Evolutionary conservation across 108 stramenopile species (phyloP).

Genomic region (Pseudonitzschia delicatissima): DNA sequence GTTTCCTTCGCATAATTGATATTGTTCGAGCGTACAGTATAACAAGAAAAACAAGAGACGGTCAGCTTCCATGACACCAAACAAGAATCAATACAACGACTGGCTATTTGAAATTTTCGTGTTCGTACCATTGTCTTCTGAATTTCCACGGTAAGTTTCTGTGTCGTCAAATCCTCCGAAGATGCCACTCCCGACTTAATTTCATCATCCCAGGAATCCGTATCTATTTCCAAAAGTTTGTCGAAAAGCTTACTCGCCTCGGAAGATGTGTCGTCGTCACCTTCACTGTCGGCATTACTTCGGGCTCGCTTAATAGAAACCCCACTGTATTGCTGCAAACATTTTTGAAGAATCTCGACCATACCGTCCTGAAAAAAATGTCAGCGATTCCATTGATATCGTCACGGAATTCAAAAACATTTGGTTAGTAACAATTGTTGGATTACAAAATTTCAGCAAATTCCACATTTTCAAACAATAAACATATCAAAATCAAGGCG

Average conservation of each 20-base stretch:
- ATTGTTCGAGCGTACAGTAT: too few species aligned
- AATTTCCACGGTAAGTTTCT: conserved; percentile 62
- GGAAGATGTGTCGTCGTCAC: not conserved
- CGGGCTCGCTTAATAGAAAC: conserved; percentile 58
- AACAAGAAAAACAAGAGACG: too few species aligned
- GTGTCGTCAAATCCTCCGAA: conserved; percentile 39
- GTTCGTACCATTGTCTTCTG: conserved; percentile 65
- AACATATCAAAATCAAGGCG: not conserved
- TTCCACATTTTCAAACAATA: too few species aligned
- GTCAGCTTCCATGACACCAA: too few species aligned
- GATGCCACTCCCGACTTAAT: conserved; percentile 35
- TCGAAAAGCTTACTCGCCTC: conserved; percentile 58
- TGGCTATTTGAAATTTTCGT: not conserved
- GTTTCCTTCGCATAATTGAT: too few species aligned
- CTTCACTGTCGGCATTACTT: conserved; percentile 4
- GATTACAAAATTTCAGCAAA: too few species aligned
- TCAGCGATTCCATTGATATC: not conserved
- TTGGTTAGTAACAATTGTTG: too few species aligned
- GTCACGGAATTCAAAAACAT: not conserved
- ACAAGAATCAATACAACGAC: too few species aligned
- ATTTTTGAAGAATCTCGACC: conserved; percentile 82
- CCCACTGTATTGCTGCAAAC: conserved; percentile 88
- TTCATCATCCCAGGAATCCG: conserved; percentile 78
- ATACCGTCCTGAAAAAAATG: conserved; percentile 56
- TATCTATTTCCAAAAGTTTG: conserved; percentile 61